A percentile compares a stretch with the other conserved stretches of the same genome.
Conservation (phyloP, 306 rosid species). For the Heteromeles arbutifolia region DNA sequence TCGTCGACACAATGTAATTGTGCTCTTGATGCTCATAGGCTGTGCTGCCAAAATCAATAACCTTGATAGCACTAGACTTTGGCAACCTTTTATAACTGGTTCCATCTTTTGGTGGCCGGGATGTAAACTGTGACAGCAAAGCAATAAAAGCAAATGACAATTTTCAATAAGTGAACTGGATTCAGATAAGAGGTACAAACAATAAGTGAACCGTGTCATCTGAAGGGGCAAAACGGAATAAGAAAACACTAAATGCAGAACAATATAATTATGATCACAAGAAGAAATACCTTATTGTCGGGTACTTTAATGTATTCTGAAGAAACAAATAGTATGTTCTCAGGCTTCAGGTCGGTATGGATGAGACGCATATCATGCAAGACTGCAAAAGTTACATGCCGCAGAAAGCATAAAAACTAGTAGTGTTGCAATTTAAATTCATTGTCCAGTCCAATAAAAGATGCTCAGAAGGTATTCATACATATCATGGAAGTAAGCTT, state of each 20-base stretch:
- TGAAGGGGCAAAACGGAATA: neutral
- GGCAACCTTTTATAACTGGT: constrained; percentile 62
- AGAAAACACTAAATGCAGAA: neutral
- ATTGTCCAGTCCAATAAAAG: neutral
- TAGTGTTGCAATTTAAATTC: neutral
- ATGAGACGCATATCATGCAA: constrained; percentile 76
- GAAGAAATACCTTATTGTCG: constrained; percentile 37
- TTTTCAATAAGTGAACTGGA: neutral
- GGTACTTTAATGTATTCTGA: constrained; percentile 64
- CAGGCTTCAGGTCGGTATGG: constrained; percentile 89
- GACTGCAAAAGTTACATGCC: constrained; percentile 41
- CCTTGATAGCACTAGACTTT: constrained; percentile 75
- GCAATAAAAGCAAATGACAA: neutral
- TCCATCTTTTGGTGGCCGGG: constrained; percentile 47
- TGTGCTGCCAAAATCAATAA: constrained; percentile 84
- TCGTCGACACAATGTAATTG: constrained; percentile 71
- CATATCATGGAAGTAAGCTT: neutral
- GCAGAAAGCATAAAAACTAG: constrained; percentile 1
- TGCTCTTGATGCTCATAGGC: constrained; percentile 67
- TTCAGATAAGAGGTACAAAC: neutral
- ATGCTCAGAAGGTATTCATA: neutral
- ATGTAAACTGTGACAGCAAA: constrained; percentile 38
- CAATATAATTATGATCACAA: neutral
- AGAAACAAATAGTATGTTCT: constrained; percentile 61
- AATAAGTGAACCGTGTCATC: neutral